Evolutionary conservation across 2,329 filamentous ascomycete species (phyloP).

Genomic region (Colletotrichum liaoningense): DNA sequence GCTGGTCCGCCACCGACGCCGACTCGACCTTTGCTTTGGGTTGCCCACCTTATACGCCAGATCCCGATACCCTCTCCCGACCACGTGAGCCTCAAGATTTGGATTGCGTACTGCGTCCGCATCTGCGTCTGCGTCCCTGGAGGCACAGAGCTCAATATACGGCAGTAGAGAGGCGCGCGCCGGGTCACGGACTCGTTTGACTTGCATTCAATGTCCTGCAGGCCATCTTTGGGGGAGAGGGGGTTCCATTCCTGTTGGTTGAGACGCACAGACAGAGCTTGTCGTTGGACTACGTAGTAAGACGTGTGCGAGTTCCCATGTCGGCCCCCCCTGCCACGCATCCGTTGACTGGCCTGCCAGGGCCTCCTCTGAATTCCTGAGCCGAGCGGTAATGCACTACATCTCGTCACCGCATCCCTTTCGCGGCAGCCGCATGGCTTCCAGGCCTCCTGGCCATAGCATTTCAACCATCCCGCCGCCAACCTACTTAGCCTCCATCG

Average conservation of each 20-base stretch:
- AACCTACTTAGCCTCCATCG: constrained; percentile 14
- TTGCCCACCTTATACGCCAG: constrained; percentile 28
- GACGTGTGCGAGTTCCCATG: constrained; percentile 29
- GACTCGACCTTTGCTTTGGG: constrained; percentile 24
- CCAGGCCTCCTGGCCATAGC: constrained; percentile 14
- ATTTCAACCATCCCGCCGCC: constrained; percentile 22
- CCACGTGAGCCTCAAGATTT: constrained; percentile 31
- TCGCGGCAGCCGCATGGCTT: constrained; percentile 26
- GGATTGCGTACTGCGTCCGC: not conserved
- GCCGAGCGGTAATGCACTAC: constrained; percentile 32
- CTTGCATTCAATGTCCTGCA: constrained; percentile 33
- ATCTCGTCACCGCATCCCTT: constrained; percentile 30
- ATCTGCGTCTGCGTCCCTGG: not conserved
- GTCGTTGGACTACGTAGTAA: constrained; percentile 17
- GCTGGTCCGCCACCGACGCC: constrained; percentile 16
- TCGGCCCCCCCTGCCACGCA: constrained; percentile 19
- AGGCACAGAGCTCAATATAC: not conserved
- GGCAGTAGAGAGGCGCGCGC: not conserved
- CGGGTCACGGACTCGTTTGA: constrained; percentile 29
- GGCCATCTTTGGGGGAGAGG: constrained; percentile 11
- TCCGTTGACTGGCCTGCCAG: constrained; percentile 12
- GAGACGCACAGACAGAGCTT: constrained; percentile 32
- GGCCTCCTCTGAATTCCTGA: constrained; percentile 29
- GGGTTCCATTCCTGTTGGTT: constrained; percentile 35
- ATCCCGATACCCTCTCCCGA: constrained; percentile 12